Conservation (phyloP, 352 stramenopile species). For the Phytophthora hibernalis region DNA sequence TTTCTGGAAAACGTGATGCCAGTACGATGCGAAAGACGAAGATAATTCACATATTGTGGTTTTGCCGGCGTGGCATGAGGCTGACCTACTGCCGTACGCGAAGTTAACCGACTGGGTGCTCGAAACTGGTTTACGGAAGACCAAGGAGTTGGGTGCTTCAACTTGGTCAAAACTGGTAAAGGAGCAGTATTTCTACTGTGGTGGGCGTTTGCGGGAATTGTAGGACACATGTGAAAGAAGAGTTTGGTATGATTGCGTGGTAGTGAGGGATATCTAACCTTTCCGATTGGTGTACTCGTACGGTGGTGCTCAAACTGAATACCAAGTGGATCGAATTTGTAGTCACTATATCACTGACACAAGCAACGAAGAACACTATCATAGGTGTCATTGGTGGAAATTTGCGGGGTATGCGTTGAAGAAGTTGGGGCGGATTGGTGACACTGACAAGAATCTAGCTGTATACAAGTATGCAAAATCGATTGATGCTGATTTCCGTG, state of each 20-base stretch:
- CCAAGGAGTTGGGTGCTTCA: too few species aligned
- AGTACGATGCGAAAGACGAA: too few species aligned
- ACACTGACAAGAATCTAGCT: too few species aligned
- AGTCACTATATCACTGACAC: constrained; percentile 33
- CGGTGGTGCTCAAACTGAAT: constrained; percentile 7
- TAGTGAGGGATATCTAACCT: constrained; percentile 4
- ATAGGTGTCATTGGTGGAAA: constrained; percentile 1
- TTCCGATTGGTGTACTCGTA: constrained; percentile 22
- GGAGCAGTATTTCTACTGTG: constrained; percentile 32
- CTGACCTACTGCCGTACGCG: too few species aligned
- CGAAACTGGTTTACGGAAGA: too few species aligned
- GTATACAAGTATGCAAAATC: constrained; percentile 31
- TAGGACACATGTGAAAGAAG: constrained; percentile 4
- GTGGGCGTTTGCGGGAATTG: constrained; percentile 34
- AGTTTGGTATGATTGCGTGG: background rate
- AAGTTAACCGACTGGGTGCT: too few species aligned
- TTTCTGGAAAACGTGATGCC: too few species aligned
- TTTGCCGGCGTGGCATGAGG: too few species aligned
- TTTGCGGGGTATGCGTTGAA: constrained; percentile 25
- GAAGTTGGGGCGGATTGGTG: too few species aligned
- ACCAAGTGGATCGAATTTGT: constrained; percentile 15
- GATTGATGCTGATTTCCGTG: constrained; percentile 20
- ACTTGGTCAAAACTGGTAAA: constrained; percentile 4
- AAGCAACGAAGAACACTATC: constrained; percentile 18
- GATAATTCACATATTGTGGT: too few species aligned